phyloP scores from a whole-genome alignment of 331 rosid genomes.

The Malus hybrid region DNA sequence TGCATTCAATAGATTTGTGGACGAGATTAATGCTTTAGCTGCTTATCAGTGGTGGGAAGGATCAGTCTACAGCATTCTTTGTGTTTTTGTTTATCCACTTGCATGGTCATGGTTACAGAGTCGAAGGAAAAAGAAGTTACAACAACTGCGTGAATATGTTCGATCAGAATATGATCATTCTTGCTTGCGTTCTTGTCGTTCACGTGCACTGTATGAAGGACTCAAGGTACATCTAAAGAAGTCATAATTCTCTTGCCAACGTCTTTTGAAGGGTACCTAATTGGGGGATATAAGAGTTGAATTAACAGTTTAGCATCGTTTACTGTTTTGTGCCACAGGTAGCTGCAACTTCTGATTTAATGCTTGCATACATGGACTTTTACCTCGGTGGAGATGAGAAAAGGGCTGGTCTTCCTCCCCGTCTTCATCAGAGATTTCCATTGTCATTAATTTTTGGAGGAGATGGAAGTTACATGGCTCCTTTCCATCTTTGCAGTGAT shows the following conservation, averaged over 20 bases:
- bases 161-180: constrained; percentile 51
- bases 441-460: constrained; percentile 42
- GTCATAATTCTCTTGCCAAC: neutral
- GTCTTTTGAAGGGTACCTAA: neutral
- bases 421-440: constrained; percentile 36
- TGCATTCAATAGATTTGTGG: constrained; percentile 49
- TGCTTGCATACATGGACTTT: constrained; percentile 48
- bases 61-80: constrained; percentile 39
- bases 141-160: constrained; percentile 44
- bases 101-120: constrained; percentile 49
- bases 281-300: neutral
- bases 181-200: constrained; percentile 49
- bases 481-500: constrained; percentile 41
- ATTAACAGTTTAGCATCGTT: neutral
- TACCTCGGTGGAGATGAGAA: constrained; percentile 56
- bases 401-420: constrained; percentile 37
- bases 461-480: constrained; percentile 52
- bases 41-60: constrained; percentile 56
- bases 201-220: constrained; percentile 54
- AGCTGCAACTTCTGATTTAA: constrained; percentile 41
- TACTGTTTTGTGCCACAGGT: constrained; percentile 23
- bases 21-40: constrained; percentile 38
- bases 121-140: constrained; percentile 37
- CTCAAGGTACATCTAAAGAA: constrained; percentile 29
- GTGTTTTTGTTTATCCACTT: constrained; percentile 37